Base-by-base conservation (phyloP, 768 basidiomycete species). In the Pleurotus ostreatus region DNA sequence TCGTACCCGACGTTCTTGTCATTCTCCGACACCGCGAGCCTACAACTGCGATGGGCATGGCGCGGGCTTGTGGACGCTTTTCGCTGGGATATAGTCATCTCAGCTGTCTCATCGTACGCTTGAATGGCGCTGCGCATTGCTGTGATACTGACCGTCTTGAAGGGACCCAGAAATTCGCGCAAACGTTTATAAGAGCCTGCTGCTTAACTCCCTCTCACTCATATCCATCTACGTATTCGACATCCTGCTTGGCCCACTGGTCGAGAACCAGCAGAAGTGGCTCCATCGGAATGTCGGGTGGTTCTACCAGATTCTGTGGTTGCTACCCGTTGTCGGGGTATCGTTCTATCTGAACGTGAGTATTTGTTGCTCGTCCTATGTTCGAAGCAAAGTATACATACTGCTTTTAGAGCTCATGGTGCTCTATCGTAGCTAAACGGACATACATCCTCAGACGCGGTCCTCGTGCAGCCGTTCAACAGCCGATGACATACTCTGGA, bases 321-420 rank as follows among this genome's bases (percentile, higher is more conserved):
- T 94, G 3, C 70, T 88, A 16, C 93, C 93, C 0, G 79, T 94
- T 52, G 77, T 92, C 6, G 85, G 85, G 1, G 70, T 72, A 22
- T 91, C 92, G 9, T 79, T 93, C 55, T 93, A 93, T 70, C 76
- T 93, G 45, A 94, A 94, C 61, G 93, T 92, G 62, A 65, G 86
- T 74, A 7, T 41, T 52, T 16, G 15, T 45, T 15, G 39, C 40
- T 8, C 52, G 22, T 26, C 39, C 38, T 49, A 34, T 34, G 30
- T 34, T 34, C 30, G 8, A 11, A 34, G 30, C 30, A 9, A 34
- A 11, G 30, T 34, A 34, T 34, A 34, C 30, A 34, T 34, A 61
- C 45, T 26, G 43, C 49, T 58, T 55, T 55, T 58, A 94, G 92
- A 84, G 80, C 61, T 79, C 83, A 3, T 94, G 91, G 89, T 89